Conservation (phyloP, 1,139 yeast genomes). For the Saccharomyces uvarum region DNA sequence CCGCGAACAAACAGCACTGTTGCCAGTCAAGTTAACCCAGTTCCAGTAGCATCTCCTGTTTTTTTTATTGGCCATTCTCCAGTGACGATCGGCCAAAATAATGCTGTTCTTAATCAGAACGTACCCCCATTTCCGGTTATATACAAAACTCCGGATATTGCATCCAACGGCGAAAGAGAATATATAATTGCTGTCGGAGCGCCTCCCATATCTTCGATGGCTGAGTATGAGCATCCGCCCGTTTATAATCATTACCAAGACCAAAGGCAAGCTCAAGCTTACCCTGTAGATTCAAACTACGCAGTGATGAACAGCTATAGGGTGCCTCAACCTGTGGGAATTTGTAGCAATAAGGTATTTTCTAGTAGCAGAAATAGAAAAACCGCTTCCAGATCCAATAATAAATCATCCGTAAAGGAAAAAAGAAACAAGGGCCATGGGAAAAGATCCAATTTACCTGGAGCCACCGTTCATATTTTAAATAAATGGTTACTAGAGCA, state of each 20-base stretch:
- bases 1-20: neutral
- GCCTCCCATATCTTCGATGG: neutral
- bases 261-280: neutral
- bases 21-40: neutral
- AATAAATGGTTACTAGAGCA: slow-evolving; percentile 81
- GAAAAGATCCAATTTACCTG: slow-evolving; percentile 70
- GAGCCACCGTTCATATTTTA: slow-evolving; percentile 75
- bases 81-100: neutral
- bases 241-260: neutral
- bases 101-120: neutral
- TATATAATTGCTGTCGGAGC: neutral
- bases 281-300: neutral
- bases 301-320: neutral
- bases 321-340: neutral
- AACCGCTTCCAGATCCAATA: neutral
- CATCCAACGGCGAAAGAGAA: neutral
- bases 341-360: neutral
- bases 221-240: neutral
- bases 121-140: neutral
- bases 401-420: neutral
- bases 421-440: slow-evolving; percentile 2
- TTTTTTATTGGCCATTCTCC: neutral
- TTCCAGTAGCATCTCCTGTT: neutral
- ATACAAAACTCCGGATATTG: neutral
- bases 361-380: neutral